These are phyloP conservation scores for Vitellaria paradoxa DNA, from an alignment of 179 eudicot genomes.

Conservation along the genomic window DNA sequence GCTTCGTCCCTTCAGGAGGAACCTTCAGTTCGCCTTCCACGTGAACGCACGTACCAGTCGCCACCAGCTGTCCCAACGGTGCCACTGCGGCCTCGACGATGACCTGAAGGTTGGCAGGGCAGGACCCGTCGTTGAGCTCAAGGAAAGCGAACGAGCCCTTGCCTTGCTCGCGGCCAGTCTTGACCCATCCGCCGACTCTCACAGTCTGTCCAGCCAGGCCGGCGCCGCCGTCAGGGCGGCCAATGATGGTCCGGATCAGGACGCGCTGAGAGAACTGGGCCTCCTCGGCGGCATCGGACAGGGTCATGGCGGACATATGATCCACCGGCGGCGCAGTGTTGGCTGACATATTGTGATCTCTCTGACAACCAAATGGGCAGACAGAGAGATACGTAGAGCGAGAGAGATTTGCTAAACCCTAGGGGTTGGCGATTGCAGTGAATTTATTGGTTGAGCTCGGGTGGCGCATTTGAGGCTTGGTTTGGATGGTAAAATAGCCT, in stretches of 20 bases:
- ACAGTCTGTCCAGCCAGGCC: constrained; percentile 55
- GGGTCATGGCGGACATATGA: constrained; percentile 15
- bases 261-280: constrained; percentile 65
- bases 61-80: constrained; percentile 38
- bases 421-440: not conserved
- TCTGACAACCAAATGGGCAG: too few relatives aligned
- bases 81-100: constrained; percentile 49
- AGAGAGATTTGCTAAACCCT: not conserved
- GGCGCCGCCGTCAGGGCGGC: constrained; percentile 68
- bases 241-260: constrained; percentile 50
- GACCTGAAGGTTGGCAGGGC: constrained; percentile 76
- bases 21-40: constrained; percentile 58
- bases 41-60: constrained; percentile 68
- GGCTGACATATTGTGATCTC: not conserved
- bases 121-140: constrained; percentile 80
- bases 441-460: not conserved
- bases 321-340: constrained; percentile 25
- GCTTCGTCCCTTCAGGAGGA: constrained; percentile 79
- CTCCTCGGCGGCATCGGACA: constrained; percentile 20
- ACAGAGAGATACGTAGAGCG: not conserved
- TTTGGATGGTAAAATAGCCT: not conserved
- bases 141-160: constrained; percentile 74
- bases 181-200: constrained; percentile 89
- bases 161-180: constrained; percentile 81
- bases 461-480: not conserved